A percentile compares a stretch with the other conserved stretches of the same genome.
Conservation (phyloP, 2,329 filamentous ascomycete genomes). For the Clonostachys rosea region DNA sequence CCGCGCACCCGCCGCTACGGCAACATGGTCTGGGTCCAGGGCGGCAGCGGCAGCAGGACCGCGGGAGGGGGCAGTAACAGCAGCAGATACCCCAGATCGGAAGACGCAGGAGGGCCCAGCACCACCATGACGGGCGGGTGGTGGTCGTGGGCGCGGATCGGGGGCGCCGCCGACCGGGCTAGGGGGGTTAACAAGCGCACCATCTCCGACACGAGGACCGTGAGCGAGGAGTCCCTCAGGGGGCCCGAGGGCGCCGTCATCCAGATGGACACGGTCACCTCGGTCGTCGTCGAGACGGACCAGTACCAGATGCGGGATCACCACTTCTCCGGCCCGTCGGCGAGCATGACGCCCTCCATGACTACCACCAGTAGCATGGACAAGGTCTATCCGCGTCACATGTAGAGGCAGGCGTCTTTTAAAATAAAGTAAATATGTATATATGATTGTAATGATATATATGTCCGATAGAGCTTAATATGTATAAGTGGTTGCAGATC, state of each 20-base stretch:
- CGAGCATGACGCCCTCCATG: slow-evolving; percentile 15
- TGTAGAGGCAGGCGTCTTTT: not conserved
- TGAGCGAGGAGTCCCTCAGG: slow-evolving; percentile 26
- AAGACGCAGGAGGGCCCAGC: too few species aligned
- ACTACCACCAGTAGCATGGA: slow-evolving; percentile 11
- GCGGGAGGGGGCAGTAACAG: not conserved
- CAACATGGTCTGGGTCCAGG: slow-evolving; percentile 33
- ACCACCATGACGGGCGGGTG: not conserved
- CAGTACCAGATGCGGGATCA: slow-evolving; percentile 14
- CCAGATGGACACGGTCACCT: slow-evolving; percentile 37
- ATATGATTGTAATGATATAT: not conserved
- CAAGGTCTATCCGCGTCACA: slow-evolving; percentile 9
- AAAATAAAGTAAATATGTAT: not conserved
- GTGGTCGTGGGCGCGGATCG: slow-evolving; percentile 3
- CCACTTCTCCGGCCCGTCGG: slow-evolving; percentile 13
- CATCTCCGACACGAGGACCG: slow-evolving; percentile 6
- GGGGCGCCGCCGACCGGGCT: slow-evolving; percentile 13
- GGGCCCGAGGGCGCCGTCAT: slow-evolving; percentile 27
- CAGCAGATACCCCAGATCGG: too few species aligned
- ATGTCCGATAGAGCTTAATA: not conserved
- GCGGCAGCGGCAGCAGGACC: slow-evolving; percentile 8
- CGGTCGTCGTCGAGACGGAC: slow-evolving; percentile 31
- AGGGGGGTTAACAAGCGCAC: slow-evolving; percentile 5
- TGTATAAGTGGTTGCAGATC: too few species aligned
- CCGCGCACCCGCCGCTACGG: slow-evolving; percentile 25